Base-by-base conservation (phyloP, 2,329 filamentous ascomycete species). In the Aspergillus intermedius region DNA sequence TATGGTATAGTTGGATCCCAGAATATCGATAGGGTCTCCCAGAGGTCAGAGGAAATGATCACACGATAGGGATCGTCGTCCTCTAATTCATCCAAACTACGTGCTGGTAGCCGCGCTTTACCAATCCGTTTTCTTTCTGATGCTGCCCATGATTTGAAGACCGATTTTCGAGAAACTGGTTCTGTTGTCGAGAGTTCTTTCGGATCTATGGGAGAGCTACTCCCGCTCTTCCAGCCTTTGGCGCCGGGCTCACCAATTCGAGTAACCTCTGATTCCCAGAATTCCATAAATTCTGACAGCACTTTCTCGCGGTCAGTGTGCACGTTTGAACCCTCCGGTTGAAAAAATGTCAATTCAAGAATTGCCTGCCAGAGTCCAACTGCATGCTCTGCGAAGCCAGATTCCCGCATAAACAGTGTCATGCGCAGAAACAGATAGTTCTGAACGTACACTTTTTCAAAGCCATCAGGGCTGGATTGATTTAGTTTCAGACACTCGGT, bases 251-350 rank as follows among this genome's bases (percentile, higher is more conserved):
- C 91, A 8, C 91, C 91, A 47, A 95, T 78, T 5, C 91, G 80
- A 0, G 86, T 74, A 0, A 82, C 77, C 61, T 96, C 91, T 49
- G 83, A 87, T 50, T 95, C 89, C 93, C 93, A 97, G 54, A 93
- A 95, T 2, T 83, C 77, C 43, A 79, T 73, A 52, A 95, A 87
- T 0, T 59, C 54, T n/a, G 57, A 41, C 23, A 69, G 12, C 52
- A 54, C 44, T 44, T 54, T 28, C 17, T 55, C 41, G 19, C 40
- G 4, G 7, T 49, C 15, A 47, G 49, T 42, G 7, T 48, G 42
- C 19, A 39, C 21, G 53, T 51, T 47, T 62, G 25, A 69, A 45
- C 4, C 61, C 3, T 58, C 45, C 2, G 86, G 82, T 3, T 74
- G 74, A 42, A 81, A 82, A 50, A 89, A 78, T 15, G 80, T 82